Evolutionary conservation across 2,329 filamentous ascomycete genomes (phyloP).

Genomic region (Geoglossum cookeanum): DNA sequence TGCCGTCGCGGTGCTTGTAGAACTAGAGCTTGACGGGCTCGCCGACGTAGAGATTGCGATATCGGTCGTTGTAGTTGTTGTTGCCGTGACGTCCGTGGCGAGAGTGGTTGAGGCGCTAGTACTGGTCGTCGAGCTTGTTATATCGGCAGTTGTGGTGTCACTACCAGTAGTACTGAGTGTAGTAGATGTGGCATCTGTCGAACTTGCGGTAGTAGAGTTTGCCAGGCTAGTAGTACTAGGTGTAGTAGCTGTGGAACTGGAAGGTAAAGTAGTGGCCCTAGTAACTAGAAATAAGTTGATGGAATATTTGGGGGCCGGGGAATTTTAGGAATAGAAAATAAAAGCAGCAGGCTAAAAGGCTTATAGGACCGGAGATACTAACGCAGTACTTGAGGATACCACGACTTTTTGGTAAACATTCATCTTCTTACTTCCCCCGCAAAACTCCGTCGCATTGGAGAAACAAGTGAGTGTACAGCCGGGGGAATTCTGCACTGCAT

Average conservation of each 20-base stretch:
- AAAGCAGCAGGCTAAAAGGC: too few relatives aligned
- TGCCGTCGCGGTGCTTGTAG: background rate
- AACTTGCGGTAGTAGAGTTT: too few relatives aligned
- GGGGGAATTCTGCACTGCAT: background rate
- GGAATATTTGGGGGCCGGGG: too few relatives aligned
- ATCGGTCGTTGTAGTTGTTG: background rate
- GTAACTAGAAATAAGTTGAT: too few relatives aligned
- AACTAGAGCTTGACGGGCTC: background rate
- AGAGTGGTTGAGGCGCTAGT: background rate
- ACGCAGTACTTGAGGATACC: background rate
- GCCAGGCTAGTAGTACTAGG: too few relatives aligned
- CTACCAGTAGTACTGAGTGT: too few relatives aligned
- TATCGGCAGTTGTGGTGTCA: too few relatives aligned
- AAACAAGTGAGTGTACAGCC: slow-evolving; percentile 1
- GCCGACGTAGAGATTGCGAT: background rate
- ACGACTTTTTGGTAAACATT: background rate
- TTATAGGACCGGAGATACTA: too few relatives aligned
- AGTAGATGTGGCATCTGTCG: too few relatives aligned
- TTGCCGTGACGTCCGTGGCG: background rate
- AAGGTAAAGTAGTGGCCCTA: background rate
- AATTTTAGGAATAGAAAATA: too few relatives aligned
- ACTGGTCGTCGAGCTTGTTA: background rate
- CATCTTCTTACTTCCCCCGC: background rate
- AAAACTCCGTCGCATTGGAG: background rate
- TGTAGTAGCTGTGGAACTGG: background rate